Evolutionary conservation across 306 rosid genomes (phyloP).

Genomic region (Neltuma alba): DNA sequence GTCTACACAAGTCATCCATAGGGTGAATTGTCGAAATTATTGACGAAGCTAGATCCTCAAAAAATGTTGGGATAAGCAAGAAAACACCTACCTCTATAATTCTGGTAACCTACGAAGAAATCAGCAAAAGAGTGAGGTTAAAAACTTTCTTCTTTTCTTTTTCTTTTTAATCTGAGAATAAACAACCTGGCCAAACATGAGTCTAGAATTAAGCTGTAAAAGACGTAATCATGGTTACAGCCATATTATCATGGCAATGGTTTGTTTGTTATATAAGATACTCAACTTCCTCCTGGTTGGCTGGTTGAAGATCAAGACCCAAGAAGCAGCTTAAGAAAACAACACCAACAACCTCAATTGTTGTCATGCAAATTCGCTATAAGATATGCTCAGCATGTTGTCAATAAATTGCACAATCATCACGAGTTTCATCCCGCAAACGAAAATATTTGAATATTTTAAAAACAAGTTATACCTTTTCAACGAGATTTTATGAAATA

Average conservation of each 20-base stretch:
- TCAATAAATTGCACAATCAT: not conserved
- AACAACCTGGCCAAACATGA: not conserved
- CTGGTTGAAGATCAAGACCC: not conserved
- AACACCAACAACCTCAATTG: not conserved
- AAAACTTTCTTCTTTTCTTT: not conserved
- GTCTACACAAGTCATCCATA: not conserved
- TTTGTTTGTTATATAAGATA: not conserved
- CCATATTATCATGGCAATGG: not conserved
- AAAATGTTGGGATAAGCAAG: not conserved
- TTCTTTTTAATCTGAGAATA: not conserved
- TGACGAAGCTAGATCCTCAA: not conserved
- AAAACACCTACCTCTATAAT: not conserved
- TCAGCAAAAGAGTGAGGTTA: not conserved
- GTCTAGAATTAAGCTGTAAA: not conserved
- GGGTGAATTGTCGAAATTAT: not conserved
- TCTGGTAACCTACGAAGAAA: not conserved
- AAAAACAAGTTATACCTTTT: not conserved
- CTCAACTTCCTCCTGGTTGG: conserved; percentile 1
- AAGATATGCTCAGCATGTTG: not conserved
- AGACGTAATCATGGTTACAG: not conserved
- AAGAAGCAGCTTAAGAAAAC: not conserved
- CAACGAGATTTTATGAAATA: not conserved
- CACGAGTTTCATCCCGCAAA: not conserved
- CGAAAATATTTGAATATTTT: not conserved
- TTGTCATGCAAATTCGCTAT: not conserved